Conservation (phyloP, 257 asterid species). For the Scutellaria minor region DNA sequence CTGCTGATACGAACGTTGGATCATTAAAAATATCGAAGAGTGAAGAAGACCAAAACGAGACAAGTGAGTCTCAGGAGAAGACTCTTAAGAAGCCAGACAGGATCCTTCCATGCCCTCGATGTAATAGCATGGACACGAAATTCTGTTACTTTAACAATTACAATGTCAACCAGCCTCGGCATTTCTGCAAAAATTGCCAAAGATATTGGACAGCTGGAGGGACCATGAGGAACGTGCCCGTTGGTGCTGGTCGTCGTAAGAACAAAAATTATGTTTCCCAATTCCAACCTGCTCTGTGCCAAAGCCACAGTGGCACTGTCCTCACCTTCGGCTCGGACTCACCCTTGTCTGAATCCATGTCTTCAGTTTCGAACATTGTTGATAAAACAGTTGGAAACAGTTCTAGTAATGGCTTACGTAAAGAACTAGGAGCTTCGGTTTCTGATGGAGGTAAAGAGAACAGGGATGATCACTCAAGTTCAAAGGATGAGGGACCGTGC, state of each 20-base stretch:
- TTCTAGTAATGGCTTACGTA: conserved; percentile 51
- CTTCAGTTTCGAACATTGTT: conserved; percentile 56
- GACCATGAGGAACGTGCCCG: conserved; percentile 91
- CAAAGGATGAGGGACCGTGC: conserved; percentile 61
- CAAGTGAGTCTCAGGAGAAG: conserved; percentile 63
- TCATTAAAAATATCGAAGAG: conserved; percentile 44
- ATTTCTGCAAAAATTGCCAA: conserved; percentile 96
- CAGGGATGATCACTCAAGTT: conserved; percentile 50
- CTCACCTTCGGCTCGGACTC: conserved; percentile 71
- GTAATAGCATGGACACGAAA: conserved; percentile 97
- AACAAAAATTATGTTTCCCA: conserved; percentile 70
- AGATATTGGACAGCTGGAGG: conserved; percentile 99
- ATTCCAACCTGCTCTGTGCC: conserved; percentile 47
- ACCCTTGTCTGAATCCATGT: conserved; percentile 74
- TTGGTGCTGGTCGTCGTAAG: conserved; percentile 98
- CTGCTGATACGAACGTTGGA: conserved; percentile 45
- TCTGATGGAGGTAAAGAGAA: conserved; percentile 48
- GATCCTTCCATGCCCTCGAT: conserved; percentile 94
- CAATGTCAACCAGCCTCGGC: conserved; percentile 95
- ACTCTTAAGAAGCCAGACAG: conserved; percentile 84
- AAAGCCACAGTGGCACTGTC: conserved; percentile 60
- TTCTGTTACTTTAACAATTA: conserved; percentile 95
- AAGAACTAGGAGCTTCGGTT: conserved; percentile 27
- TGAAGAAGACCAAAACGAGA: conserved; percentile 63
- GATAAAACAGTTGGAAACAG: conserved; percentile 45